Base-by-base conservation (phyloP, 805 yeast species). In the Candida taoyuanica region DNA sequence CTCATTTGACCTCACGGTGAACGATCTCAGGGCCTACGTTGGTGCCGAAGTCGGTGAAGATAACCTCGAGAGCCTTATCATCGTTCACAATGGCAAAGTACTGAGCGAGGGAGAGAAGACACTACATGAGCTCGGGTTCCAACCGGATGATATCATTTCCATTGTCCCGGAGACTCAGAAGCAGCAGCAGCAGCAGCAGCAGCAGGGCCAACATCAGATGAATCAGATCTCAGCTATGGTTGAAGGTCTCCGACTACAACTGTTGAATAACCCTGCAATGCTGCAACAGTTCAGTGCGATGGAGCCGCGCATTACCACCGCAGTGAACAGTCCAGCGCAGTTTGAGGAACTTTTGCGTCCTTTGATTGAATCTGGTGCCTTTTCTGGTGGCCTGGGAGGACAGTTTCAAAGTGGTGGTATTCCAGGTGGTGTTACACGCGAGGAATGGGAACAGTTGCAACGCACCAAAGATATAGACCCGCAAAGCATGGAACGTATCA, bases 381-480 rank as follows among this genome's bases (percentile, higher is more conserved):
- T 52, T 26, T 58, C 59, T 2, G 54, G 58, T 33, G 67, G 67
- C n/a, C 13, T 36, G 23, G 24, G 24, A 11, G 24, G 24, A 7
- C 24, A 21, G 24, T 8, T 21, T 7, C 7, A 11, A 7, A 21
- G 9, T 8, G 24, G 24, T 21, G 24, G 24, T n/a, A 33, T 25
- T 12, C 46, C 42, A 13, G 46, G 44, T 18, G 46, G 43, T 16
- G 39, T 27, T 6, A 27, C 44, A 16, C 28, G 11, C 11, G 60
- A 56, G 44, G 85, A 82, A 51, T 60, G 79, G 44, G 59, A 62
- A 25, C 60, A 69, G 30, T 53, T 84, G 17, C 75, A 80, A 56
- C 67, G 68, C 29, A 74, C 82, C 48, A 89, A 89, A 3, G 85
- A 81, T 53, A n/a, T n/a, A n/a, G 72, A 76, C 49, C 85, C 85